phyloP scores from a whole-genome alignment of 2,329 filamentous ascomycete genomes.

The Alternaria panax region DNA sequence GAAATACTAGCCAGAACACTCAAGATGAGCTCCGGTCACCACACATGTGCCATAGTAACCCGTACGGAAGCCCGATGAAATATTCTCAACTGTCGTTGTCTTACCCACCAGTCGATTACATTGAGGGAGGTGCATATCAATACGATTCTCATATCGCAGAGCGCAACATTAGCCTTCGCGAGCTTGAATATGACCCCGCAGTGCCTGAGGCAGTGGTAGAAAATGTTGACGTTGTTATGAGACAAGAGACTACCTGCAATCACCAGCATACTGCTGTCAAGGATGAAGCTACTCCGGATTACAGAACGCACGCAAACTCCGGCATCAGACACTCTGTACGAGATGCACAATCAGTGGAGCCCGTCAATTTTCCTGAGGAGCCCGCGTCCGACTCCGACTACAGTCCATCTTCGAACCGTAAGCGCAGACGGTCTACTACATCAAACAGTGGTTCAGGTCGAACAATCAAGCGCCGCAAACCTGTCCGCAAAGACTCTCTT shows the following conservation, averaged over 20 bases:
- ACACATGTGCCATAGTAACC: slow-evolving; percentile 20
- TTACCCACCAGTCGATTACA: slow-evolving; percentile 28
- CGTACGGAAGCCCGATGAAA: slow-evolving; percentile 32
- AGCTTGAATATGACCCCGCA: slow-evolving; percentile 44
- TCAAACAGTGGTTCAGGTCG: slow-evolving; percentile 31
- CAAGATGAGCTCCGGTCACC: slow-evolving; percentile 43
- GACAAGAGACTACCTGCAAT: slow-evolving; percentile 32
- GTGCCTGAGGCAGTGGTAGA: slow-evolving; percentile 35
- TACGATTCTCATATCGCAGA: slow-evolving; percentile 18
- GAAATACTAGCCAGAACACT: slow-evolving; percentile 40
- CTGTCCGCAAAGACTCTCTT: slow-evolving; percentile 33
- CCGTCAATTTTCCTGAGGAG: slow-evolving; percentile 38
- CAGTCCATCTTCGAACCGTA: slow-evolving; percentile 31
- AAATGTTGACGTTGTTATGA: slow-evolving; percentile 31
- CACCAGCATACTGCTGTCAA: slow-evolving; percentile 25
- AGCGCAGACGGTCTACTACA: slow-evolving; percentile 37
- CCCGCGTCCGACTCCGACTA: slow-evolving; percentile 48
- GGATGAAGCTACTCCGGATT: slow-evolving; percentile 21
- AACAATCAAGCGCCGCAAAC: slow-evolving; percentile 26
- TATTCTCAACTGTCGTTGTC: slow-evolving; percentile 25
- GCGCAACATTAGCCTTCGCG: slow-evolving; percentile 36
- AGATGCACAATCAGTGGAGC: slow-evolving; percentile 49
- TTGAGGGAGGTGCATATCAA: slow-evolving; percentile 22
- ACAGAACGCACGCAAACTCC: slow-evolving; percentile 35
- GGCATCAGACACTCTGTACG: slow-evolving; percentile 38